Conservation (phyloP, 257 asterid genomes). For the Rubia yunnanensis region DNA sequence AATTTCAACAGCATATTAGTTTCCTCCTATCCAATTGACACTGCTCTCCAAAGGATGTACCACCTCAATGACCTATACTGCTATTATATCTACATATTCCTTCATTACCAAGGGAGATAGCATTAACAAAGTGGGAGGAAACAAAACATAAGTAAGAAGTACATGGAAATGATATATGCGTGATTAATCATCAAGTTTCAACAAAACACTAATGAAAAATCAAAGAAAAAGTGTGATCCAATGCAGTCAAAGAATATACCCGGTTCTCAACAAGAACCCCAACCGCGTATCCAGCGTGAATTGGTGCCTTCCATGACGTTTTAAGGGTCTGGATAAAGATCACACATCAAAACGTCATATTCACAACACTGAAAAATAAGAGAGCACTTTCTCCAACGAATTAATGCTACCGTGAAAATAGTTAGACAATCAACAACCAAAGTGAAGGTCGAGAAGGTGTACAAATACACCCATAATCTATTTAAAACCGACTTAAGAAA, state of each 20-base stretch:
- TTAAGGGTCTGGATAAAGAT: constrained; percentile 46
- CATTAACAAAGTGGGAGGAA: neutral
- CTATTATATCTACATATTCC: neutral
- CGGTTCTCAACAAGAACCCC: constrained; percentile 61
- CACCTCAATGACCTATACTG: neutral
- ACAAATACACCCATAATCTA: neutral
- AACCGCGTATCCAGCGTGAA: constrained; percentile 41
- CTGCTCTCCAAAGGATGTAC: neutral
- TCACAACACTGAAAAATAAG: neutral
- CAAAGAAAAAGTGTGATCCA: constrained; percentile 5
- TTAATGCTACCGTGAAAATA: neutral
- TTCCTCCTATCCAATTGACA: neutral
- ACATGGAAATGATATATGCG: neutral
- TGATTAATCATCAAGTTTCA: neutral
- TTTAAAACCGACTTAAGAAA: neutral
- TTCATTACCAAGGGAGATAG: neutral
- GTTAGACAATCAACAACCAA: neutral
- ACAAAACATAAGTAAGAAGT: neutral
- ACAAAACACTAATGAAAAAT: neutral
- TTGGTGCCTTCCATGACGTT: constrained; percentile 50
- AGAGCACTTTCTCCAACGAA: neutral
- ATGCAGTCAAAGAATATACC: constrained; percentile 35
- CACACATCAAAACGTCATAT: constrained; percentile 17
- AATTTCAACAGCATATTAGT: neutral
- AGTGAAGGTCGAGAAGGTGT: neutral